Conservation (phyloP, 108 stramenopile species). For the Aurantiochytrium sp. region DNA sequence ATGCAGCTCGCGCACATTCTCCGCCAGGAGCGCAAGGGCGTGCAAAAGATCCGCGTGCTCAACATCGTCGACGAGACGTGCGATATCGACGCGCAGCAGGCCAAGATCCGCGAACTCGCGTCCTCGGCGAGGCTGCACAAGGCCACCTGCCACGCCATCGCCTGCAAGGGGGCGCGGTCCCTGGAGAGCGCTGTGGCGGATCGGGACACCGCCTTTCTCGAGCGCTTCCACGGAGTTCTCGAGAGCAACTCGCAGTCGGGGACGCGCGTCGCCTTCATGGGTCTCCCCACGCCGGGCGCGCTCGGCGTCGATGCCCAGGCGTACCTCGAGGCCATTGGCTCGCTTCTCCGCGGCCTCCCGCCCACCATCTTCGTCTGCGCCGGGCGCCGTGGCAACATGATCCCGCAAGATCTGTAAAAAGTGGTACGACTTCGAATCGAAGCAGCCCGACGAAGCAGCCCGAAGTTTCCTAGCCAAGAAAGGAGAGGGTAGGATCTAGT, state of each 20-base stretch:
- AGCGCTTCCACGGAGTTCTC: neutral
- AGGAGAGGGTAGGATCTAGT: too few relatives aligned
- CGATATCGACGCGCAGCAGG: neutral
- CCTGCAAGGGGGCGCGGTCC: neutral
- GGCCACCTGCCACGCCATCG: neutral
- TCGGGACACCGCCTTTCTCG: neutral
- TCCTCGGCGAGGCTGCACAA: neutral
- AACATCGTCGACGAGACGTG: neutral
- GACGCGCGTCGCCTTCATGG: neutral
- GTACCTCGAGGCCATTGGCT: neutral
- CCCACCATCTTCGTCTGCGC: neutral
- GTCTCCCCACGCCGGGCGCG: neutral
- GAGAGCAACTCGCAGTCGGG: neutral
- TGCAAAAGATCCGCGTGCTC: neutral
- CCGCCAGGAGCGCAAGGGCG: neutral
- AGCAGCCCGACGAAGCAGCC: too few relatives aligned
- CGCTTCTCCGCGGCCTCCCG: neutral
- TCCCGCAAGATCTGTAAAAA: neutral
- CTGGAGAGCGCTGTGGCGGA: neutral
- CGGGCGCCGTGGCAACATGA: neutral
- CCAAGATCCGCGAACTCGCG: neutral
- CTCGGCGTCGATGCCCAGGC: neutral
- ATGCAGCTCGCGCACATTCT: slow-evolving; percentile 20
- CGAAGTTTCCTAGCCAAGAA: too few relatives aligned
- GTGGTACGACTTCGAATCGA: too few relatives aligned